Evolutionary conservation across 1,139 yeast species (phyloP).

Genomic region (Lodderomyces margitis): DNA sequence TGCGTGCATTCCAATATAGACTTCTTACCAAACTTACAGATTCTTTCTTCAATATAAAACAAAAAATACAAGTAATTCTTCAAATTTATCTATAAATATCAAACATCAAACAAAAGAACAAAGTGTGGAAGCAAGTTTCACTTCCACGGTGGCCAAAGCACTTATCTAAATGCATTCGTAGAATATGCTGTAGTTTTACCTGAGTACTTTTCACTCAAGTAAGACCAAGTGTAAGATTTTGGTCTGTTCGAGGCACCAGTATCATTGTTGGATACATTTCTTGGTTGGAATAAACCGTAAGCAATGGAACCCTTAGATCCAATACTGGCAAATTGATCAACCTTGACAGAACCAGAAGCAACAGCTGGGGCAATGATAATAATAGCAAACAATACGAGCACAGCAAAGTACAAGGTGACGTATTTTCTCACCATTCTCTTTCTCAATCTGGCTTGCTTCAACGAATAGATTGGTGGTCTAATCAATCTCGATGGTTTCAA

Average conservation of each 20-base stretch:
- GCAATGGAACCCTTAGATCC: slow-evolving; percentile 47
- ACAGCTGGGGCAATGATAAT: slow-evolving; percentile 92
- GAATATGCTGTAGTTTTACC: slow-evolving; percentile 55
- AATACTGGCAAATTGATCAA: slow-evolving; percentile 21
- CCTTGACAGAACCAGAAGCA: slow-evolving; percentile 46
- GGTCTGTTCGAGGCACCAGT: slow-evolving; percentile 59
- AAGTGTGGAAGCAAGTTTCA: not conserved
- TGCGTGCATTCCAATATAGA: too few relatives aligned
- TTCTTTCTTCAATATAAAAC: too few relatives aligned
- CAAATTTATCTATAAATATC: slow-evolving; percentile 5
- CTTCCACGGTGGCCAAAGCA: not conserved
- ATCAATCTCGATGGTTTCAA: slow-evolving; percentile 96
- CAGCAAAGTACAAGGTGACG: slow-evolving; percentile 73
- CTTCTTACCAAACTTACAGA: too few relatives aligned
- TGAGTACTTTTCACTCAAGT: slow-evolving; percentile 49
- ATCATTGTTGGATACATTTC: slow-evolving; percentile 76
- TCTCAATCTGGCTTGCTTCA: slow-evolving; percentile 96
- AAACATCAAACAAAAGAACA: slow-evolving; percentile 4
- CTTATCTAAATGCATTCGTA: slow-evolving; percentile 51
- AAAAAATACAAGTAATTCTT: slow-evolving; percentile 1
- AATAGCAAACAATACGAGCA: slow-evolving; percentile 68
- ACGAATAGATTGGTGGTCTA: slow-evolving; percentile 97
- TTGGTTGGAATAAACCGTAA: slow-evolving; percentile 85
- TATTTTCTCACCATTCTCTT: slow-evolving; percentile 98
- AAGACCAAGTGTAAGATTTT: slow-evolving; percentile 46